A percentile compares a stretch with the other conserved stretches of the same genome.
Evolutionary conservation across 2,329 filamentous ascomycete species (phyloP).

Genomic region (Fusarium longipes): DNA sequence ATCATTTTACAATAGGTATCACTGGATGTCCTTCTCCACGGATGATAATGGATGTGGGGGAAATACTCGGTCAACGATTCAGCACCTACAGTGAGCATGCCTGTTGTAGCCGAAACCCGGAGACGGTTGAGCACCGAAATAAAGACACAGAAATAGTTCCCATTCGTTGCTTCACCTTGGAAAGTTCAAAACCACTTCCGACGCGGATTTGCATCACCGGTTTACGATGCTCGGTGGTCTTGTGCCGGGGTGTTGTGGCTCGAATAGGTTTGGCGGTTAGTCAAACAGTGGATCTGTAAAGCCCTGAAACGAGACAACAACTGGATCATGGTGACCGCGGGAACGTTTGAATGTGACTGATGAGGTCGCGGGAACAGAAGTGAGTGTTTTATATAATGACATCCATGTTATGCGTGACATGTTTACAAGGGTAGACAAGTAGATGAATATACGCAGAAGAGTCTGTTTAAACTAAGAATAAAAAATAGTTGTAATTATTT

Average conservation of each 20-base stretch:
- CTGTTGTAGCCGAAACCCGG: slow-evolving; percentile 41
- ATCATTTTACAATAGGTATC: neutral
- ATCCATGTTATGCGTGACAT: slow-evolving; percentile 1
- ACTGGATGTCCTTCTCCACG: slow-evolving; percentile 28
- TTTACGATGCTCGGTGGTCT: slow-evolving; percentile 38
- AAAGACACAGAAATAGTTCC: neutral
- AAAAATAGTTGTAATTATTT: neutral
- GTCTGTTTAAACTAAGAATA: neutral
- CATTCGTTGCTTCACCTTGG: slow-evolving; percentile 38
- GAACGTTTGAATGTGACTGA: slow-evolving; percentile 21
- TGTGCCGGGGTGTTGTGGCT: slow-evolving; percentile 34
- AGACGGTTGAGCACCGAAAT: slow-evolving; percentile 7
- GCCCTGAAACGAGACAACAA: slow-evolving; percentile 16
- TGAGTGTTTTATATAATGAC: slow-evolving; percentile 9
- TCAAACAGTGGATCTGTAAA: slow-evolving; percentile 34
- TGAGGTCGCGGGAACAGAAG: slow-evolving; percentile 31
- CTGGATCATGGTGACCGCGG: slow-evolving; percentile 35
- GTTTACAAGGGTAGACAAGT: neutral
- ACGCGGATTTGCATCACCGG: slow-evolving; percentile 35
- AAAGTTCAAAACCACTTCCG: slow-evolving; percentile 7
- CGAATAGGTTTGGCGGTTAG: slow-evolving; percentile 36
- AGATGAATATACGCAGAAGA: neutral
- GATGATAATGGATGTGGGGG: slow-evolving; percentile 15
- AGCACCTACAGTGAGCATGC: neutral
- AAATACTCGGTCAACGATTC: slow-evolving; percentile 28